phyloP scores from a whole-genome alignment of 805 yeast genomes.

The Wickerhamiella siamensis region DNA sequence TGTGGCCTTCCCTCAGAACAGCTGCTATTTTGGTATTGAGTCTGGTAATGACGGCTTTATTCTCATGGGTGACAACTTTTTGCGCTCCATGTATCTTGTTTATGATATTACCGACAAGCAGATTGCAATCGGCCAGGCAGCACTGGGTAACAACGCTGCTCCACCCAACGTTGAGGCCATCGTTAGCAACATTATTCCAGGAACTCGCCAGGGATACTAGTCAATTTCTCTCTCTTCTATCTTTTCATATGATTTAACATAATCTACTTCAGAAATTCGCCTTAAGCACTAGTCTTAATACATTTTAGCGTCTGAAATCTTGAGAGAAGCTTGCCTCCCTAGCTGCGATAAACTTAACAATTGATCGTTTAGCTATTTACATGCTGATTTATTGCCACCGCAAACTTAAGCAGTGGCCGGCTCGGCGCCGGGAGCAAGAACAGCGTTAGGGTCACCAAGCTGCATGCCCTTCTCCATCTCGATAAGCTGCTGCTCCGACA shows the following conservation, averaged over 20 bases:
- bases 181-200: slow-evolving; percentile 17
- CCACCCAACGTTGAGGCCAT: slow-evolving; percentile 19
- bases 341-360: no score
- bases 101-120: slow-evolving; percentile 43
- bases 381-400: not conserved
- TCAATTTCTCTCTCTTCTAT: not conserved
- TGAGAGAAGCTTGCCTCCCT: no score
- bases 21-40: slow-evolving; percentile 26
- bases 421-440: slow-evolving; percentile 26
- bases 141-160: slow-evolving; percentile 11
- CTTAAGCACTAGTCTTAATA: no score
- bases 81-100: slow-evolving; percentile 47
- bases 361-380: not conserved
- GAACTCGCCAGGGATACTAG: slow-evolving; percentile 1
- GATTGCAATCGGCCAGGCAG: slow-evolving; percentile 39
- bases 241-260: not conserved
- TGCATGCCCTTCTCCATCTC: slow-evolving; percentile 90
- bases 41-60: slow-evolving; percentile 23
- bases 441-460: slow-evolving; percentile 21
- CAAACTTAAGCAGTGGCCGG: not conserved
- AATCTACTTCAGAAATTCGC: no score
- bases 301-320: no score
- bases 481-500: slow-evolving; percentile 83
- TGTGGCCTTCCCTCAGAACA: slow-evolving; percentile 24
- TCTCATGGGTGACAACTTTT: slow-evolving; percentile 48